A percentile compares a stretch with the other conserved stretches of the same genome.
These are phyloP conservation scores for Protomyces pachydermus DNA, from an alignment of 1,139 yeast genomes.

Conservation along the genomic window DNA sequence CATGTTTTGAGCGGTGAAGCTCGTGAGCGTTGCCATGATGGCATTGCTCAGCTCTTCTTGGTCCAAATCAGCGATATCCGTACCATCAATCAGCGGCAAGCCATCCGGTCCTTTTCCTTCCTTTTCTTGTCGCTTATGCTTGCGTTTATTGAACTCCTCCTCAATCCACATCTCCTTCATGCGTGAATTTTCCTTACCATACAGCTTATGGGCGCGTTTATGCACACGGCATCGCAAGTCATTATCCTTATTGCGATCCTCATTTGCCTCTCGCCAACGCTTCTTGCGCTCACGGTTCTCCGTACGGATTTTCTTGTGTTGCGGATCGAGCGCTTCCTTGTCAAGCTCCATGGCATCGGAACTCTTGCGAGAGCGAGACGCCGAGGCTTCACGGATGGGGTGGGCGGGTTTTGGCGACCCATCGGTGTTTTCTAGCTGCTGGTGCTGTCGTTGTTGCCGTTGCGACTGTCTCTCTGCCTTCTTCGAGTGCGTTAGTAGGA, in stretches of 20 bases:
- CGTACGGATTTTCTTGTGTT: conserved; percentile 35
- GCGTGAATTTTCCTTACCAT: conserved; percentile 56
- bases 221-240: conserved; percentile 74
- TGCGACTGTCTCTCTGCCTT: too few relatives aligned
- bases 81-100: conserved; percentile 17
- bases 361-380: background rate
- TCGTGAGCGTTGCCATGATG: conserved; percentile 18
- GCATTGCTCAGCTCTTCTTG: conserved; percentile 19
- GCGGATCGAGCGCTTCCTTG: conserved; percentile 8
- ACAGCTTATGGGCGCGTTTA: conserved; percentile 62
- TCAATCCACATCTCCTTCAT: conserved; percentile 71
- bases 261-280: conserved; percentile 82
- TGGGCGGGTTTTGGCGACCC: background rate
- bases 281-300: conserved; percentile 84
- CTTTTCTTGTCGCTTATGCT: conserved; percentile 48
- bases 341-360: background rate
- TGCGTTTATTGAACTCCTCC: conserved; percentile 62
- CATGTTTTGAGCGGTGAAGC: conserved; percentile 2
- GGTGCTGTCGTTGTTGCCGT: background rate
- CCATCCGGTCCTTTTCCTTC: conserved; percentile 28
- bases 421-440: background rate
- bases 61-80: conserved; percentile 11
- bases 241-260: conserved; percentile 76
- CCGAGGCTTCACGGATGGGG: background rate
- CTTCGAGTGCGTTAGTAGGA: too few relatives aligned